Conservation (phyloP, 192 early-diverging fungal genomes). For the Oehlia diaphana region DNA sequence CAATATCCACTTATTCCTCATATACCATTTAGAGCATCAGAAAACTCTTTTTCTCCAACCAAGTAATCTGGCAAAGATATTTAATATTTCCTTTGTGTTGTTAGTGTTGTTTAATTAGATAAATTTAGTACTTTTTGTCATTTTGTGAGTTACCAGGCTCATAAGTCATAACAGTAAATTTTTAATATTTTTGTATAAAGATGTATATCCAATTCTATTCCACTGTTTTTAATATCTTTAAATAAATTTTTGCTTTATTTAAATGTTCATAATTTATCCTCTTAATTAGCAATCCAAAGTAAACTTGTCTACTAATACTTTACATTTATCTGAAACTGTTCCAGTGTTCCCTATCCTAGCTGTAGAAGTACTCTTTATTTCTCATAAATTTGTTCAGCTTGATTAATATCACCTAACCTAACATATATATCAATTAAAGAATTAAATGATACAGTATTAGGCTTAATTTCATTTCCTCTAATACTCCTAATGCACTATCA, state of each 20-base stretch:
- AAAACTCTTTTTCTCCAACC: background rate
- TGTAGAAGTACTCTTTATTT: background rate
- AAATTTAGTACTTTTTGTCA: background rate
- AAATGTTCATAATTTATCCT: background rate
- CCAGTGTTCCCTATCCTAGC: too few species aligned
- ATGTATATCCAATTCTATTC: background rate
- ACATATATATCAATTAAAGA: constrained; percentile 10
- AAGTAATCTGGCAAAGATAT: background rate
- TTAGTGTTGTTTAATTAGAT: background rate
- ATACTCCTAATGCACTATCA: background rate
- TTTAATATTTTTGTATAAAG: background rate
- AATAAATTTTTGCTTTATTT: background rate
- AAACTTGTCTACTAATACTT: background rate
- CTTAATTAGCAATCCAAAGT: background rate
- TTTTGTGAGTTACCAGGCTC: background rate
- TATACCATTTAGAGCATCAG: background rate
- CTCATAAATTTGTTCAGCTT: background rate
- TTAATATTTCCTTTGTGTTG: background rate
- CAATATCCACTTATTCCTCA: background rate
- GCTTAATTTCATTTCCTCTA: constrained; percentile 1
- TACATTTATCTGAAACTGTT: too few species aligned
- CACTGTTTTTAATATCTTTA: background rate
- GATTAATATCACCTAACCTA: background rate
- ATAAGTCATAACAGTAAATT: background rate
- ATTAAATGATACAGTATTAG: background rate